These are phyloP conservation scores for Cerioporus squamosus DNA, from an alignment of 1,284 basidiomycete species.

Conservation along the genomic window DNA sequence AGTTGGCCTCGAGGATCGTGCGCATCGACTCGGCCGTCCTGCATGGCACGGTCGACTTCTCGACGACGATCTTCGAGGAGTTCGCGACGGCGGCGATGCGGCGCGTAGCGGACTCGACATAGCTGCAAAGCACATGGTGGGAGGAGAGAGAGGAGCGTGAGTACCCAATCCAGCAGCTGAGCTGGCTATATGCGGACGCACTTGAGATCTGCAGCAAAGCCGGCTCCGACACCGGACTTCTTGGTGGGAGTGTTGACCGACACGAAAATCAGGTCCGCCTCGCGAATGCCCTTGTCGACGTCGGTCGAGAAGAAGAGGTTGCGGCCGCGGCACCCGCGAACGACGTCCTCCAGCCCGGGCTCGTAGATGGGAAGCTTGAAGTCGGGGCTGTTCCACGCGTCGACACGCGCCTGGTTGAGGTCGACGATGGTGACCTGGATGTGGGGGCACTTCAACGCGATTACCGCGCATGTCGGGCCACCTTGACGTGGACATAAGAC, in stretches of 20 bases:
- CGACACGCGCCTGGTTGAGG: conserved; percentile 92
- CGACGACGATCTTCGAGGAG: conserved; percentile 97
- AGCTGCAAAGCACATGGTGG: conserved; percentile 54
- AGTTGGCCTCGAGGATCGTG: conserved; percentile 98
- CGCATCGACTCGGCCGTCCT: conserved; percentile 99
- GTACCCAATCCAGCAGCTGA: neutral
- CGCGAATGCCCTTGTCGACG: conserved; percentile 90
- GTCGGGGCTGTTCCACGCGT: conserved; percentile 91
- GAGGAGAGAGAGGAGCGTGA: conserved; percentile 2
- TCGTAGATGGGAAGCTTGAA: conserved; percentile 93
- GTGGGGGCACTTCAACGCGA: conserved; percentile 94
- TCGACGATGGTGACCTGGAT: conserved; percentile 98
- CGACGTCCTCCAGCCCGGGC: conserved; percentile 94
- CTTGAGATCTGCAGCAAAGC: conserved; percentile 98
- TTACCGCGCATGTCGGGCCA: conserved; percentile 94
- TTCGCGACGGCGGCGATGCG: conserved; percentile 92
- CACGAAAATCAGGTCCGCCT: conserved; percentile 92
- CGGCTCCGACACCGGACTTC: conserved; percentile 96
- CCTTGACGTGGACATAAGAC: conserved; percentile 48
- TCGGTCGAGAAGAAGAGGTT: conserved; percentile 99
- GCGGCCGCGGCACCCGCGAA: conserved; percentile 85
- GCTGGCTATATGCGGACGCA: conserved; percentile 39
- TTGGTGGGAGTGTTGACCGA: conserved; percentile 98
- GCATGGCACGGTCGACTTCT: conserved; percentile 99
- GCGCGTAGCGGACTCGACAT: conserved; percentile 95